Percentiles rank a stretch among this genome's conserved stretches.
Conservation (phyloP, 768 basidiomycete species). For the Mycena amicta region DNA sequence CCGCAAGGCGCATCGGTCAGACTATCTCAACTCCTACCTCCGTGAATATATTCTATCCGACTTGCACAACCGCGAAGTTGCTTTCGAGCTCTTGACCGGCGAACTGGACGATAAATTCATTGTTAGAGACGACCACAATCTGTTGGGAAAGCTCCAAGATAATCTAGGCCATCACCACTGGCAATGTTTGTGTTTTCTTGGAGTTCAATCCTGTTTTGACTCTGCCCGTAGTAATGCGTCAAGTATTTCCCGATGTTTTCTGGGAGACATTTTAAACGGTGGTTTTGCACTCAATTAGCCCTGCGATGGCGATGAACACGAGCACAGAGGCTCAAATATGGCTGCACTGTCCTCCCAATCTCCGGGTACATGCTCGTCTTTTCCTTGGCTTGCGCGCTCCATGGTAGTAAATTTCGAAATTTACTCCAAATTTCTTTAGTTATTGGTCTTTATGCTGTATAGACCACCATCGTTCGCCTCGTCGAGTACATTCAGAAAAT, state of each 20-base stretch:
- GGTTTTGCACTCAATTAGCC: no score
- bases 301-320: no score
- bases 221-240: constrained; percentile 65
- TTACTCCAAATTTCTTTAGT: no score
- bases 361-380: no score
- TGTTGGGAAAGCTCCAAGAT: constrained; percentile 66
- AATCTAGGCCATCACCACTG: constrained; percentile 72
- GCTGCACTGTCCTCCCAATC: no score
- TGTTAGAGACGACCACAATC: constrained; percentile 64
- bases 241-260: constrained; percentile 66
- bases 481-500: no score
- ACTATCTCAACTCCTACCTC: constrained; percentile 71
- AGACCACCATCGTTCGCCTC: no score
- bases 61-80: constrained; percentile 56
- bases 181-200: constrained; percentile 50
- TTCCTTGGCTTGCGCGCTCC: no score
- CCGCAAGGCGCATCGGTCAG: constrained; percentile 52
- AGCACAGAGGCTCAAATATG: no score
- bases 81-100: constrained; percentile 44
- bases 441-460: no score
- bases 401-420: no score
- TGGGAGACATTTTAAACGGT: constrained; percentile 74
- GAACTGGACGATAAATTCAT: constrained; percentile 50
- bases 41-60: constrained; percentile 60
- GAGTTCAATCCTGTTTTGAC: neutral